phyloP scores from a whole-genome alignment of 2,329 filamentous ascomycete genomes.

The Acrocalymma vagum region DNA sequence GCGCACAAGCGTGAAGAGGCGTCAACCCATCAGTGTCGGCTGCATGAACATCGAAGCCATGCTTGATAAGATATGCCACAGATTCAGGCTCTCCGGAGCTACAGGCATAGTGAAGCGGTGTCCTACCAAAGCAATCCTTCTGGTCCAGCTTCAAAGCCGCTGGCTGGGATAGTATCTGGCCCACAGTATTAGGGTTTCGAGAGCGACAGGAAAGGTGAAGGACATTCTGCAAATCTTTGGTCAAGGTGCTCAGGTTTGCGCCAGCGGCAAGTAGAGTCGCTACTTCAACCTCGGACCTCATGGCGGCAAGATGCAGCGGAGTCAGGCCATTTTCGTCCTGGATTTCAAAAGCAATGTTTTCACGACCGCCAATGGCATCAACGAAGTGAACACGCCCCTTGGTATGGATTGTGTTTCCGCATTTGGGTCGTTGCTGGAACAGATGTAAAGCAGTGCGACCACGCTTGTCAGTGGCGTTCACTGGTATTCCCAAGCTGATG shows the following conservation, averaged over 20 bases:
- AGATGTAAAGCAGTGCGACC: conserved; percentile 33
- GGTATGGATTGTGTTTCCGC: too few relatives aligned
- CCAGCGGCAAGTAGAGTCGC: conserved; percentile 46
- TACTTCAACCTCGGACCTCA: conserved; percentile 23
- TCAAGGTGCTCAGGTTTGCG: conserved; percentile 42
- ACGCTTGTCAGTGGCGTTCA: too few relatives aligned
- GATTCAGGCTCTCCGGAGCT: conserved; percentile 15
- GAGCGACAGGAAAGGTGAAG: conserved; percentile 52
- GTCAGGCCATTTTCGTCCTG: conserved; percentile 20
- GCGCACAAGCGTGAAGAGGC: too few relatives aligned
- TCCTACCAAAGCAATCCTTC: conserved; percentile 7
- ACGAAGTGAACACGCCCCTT: neutral
- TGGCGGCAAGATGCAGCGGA: conserved; percentile 22
- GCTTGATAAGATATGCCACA: too few relatives aligned
- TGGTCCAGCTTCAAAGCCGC: too few relatives aligned
- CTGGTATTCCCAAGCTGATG: too few relatives aligned
- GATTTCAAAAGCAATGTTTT: too few relatives aligned
- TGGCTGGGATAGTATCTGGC: too few relatives aligned
- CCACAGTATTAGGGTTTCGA: conserved; percentile 45
- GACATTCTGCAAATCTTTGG: conserved; percentile 45
- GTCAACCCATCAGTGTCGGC: too few relatives aligned
- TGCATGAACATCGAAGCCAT: too few relatives aligned
- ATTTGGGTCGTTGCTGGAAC: too few relatives aligned
- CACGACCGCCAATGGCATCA: too few relatives aligned
- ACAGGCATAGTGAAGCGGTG: conserved; percentile 23